Conservation (phyloP, 2,329 filamentous ascomycete genomes). For the Leptographium radiaticola region DNA sequence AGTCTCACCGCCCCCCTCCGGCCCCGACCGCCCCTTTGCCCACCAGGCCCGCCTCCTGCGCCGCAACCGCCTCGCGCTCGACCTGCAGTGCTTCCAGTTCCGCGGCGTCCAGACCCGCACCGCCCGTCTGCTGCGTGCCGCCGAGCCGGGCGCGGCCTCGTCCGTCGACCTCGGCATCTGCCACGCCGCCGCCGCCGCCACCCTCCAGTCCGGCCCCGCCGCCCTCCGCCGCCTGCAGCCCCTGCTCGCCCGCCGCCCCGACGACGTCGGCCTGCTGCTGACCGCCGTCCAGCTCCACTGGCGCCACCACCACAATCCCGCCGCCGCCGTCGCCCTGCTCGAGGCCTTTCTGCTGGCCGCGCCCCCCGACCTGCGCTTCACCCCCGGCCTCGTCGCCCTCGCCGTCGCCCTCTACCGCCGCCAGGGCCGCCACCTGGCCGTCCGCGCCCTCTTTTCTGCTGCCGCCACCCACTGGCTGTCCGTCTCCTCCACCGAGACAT, state of each 20-base stretch:
- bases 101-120: conserved; percentile 42
- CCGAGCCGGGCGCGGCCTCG: conserved; percentile 10
- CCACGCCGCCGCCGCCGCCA: conserved; percentile 60
- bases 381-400: conserved; percentile 73
- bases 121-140: conserved; percentile 23
- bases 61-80: conserved; percentile 51
- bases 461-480: conserved; percentile 79
- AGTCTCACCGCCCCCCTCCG: conserved; percentile 35
- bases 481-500: too few relatives aligned
- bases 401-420: conserved; percentile 66
- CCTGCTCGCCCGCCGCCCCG: conserved; percentile 59
- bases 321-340: conserved; percentile 60
- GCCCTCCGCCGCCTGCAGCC: conserved; percentile 57
- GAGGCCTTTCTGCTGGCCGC: conserved; percentile 58
- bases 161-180: conserved; percentile 32
- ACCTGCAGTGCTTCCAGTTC: conserved; percentile 56
- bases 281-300: conserved; percentile 75
- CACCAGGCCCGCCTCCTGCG: conserved; percentile 51
- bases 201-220: conserved; percentile 48
- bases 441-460: conserved; percentile 61
- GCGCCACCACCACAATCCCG: conserved; percentile 57
- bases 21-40: conserved; percentile 53
- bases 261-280: conserved; percentile 67
- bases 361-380: conserved; percentile 51
- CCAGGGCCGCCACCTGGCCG: conserved; percentile 59